Percentiles rank a stretch among this genome's conserved stretches.
Evolutionary conservation across 129 eudicot genomes (phyloP).

Genomic region (Flaveria robusta): DNA sequence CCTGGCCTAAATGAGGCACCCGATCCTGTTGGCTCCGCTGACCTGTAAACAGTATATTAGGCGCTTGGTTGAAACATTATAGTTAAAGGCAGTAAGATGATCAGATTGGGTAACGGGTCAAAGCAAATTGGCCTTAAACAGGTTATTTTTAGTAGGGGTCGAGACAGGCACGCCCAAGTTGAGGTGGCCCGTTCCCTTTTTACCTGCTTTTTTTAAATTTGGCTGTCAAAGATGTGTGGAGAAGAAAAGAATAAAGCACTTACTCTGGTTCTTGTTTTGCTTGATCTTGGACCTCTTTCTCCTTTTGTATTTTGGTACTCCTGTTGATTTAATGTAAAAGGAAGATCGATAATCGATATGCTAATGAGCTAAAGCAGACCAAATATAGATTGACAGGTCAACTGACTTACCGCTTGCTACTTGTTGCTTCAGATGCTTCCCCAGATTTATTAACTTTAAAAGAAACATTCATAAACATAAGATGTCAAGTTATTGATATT

Average conservation of each 20-base stretch:
- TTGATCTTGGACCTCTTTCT: constrained; percentile 28
- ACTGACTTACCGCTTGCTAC: constrained; percentile 42
- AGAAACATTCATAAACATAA: constrained; percentile 5
- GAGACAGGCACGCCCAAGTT: not conserved
- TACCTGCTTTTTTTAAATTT: not conserved
- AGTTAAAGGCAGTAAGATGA: not conserved
- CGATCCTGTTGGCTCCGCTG: constrained; percentile 88
- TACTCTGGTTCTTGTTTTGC: constrained; percentile 50
- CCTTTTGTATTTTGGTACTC: constrained; percentile 35
- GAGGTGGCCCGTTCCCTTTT: not conserved
- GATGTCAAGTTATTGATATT: not conserved
- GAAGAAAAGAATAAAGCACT: not conserved
- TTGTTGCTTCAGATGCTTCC: constrained; percentile 42
- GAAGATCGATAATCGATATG: not conserved
- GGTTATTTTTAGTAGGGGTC: not conserved
- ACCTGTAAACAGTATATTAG: constrained; percentile 47
- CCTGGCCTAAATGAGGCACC: constrained; percentile 87
- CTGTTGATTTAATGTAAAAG: constrained; percentile 25
- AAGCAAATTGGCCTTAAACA: not conserved
- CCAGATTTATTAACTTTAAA: constrained; percentile 44
- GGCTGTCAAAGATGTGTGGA: not conserved
- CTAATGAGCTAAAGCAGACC: not conserved
- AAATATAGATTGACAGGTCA: not conserved
- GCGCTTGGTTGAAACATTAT: not conserved
- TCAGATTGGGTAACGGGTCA: not conserved